phyloP scores from a whole-genome alignment of 1,139 yeast genomes.

The Geotrichum australiense region DNA sequence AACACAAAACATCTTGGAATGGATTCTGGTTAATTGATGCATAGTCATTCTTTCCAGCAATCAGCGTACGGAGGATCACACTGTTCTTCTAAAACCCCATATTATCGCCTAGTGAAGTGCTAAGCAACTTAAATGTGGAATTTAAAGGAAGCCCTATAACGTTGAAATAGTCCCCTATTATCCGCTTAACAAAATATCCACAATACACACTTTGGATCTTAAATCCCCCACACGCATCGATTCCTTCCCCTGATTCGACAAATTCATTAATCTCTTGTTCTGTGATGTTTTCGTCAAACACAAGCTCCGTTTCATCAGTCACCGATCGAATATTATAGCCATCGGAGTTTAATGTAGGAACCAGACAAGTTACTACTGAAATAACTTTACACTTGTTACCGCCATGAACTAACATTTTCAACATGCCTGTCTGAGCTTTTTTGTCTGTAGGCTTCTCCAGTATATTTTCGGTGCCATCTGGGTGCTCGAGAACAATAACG shows the following conservation, averaged over 20 bases:
- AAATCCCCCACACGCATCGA: slow-evolving; percentile 88
- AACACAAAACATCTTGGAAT: too few relatives aligned
- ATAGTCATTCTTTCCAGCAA: too few relatives aligned
- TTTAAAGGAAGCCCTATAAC: slow-evolving; percentile 85
- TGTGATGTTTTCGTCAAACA: slow-evolving; percentile 43
- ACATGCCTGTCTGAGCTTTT: slow-evolving; percentile 45
- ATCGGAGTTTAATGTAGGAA: slow-evolving; percentile 35
- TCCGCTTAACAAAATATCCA: slow-evolving; percentile 51
- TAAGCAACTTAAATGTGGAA: slow-evolving; percentile 43
- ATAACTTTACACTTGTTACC: not conserved
- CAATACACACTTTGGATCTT: slow-evolving; percentile 50
- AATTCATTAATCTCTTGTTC: slow-evolving; percentile 53
- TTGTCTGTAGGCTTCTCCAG: slow-evolving; percentile 68
- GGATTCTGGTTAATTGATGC: too few relatives aligned
- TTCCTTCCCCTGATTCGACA: slow-evolving; percentile 66
- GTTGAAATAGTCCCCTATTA: slow-evolving; percentile 77
- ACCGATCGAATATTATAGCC: slow-evolving; percentile 37
- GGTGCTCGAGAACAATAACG: slow-evolving; percentile 46
- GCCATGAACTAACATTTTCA: slow-evolving; percentile 41
- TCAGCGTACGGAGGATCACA: too few relatives aligned
- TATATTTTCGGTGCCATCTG: slow-evolving; percentile 40
- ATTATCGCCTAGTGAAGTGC: not conserved
- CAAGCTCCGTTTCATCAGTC: slow-evolving; percentile 43
- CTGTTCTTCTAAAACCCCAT: not conserved
- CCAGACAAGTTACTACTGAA: not conserved